Conservation (phyloP, 495 filamentous ascomycete genomes). For the Echria macrotheca region DNA sequence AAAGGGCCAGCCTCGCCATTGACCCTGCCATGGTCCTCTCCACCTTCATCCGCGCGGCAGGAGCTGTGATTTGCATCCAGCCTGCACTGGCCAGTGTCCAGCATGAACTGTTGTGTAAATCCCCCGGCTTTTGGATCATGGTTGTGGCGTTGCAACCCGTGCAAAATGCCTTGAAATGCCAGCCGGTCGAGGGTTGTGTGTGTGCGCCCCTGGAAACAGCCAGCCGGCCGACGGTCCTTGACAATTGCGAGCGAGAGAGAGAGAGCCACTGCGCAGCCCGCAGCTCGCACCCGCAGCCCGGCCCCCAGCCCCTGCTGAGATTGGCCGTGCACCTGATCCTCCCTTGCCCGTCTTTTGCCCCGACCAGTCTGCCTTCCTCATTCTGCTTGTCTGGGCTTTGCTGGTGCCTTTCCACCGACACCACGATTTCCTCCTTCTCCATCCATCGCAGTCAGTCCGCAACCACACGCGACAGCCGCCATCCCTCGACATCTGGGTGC, state of each 20-base stretch:
- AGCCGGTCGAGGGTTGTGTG: too few species aligned
- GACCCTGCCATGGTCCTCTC: too few species aligned
- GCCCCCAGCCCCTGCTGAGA: slow-evolving; percentile 6
- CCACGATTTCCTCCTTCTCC: slow-evolving; percentile 23
- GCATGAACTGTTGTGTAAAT: too few species aligned
- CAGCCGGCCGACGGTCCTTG: background rate
- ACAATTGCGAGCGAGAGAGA: background rate
- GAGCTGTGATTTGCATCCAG: slow-evolving; percentile 3
- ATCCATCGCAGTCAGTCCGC: slow-evolving; percentile 16
- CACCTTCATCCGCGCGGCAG: too few species aligned
- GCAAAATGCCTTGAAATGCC: background rate
- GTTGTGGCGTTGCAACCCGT: background rate
- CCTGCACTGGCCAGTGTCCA: too few species aligned
- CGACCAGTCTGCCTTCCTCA: slow-evolving; percentile 8
- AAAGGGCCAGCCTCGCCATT: too few species aligned
- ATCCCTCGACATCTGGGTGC: slow-evolving; percentile 22
- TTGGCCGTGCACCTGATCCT: slow-evolving; percentile 13
- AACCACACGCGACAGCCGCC: slow-evolving; percentile 25
- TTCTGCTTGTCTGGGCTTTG: slow-evolving; percentile 1
- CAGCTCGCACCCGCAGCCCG: background rate
- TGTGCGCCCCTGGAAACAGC: background rate
- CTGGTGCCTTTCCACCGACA: slow-evolving; percentile 7
- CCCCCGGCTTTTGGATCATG: background rate
- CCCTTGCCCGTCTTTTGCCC: slow-evolving; percentile 6
- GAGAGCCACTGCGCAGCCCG: slow-evolving; percentile 1